Percentiles rank a stretch among this genome's conserved stretches.
phyloP scores from a whole-genome alignment of 257 asterid species.

The Rehmannia glutinosa region DNA sequence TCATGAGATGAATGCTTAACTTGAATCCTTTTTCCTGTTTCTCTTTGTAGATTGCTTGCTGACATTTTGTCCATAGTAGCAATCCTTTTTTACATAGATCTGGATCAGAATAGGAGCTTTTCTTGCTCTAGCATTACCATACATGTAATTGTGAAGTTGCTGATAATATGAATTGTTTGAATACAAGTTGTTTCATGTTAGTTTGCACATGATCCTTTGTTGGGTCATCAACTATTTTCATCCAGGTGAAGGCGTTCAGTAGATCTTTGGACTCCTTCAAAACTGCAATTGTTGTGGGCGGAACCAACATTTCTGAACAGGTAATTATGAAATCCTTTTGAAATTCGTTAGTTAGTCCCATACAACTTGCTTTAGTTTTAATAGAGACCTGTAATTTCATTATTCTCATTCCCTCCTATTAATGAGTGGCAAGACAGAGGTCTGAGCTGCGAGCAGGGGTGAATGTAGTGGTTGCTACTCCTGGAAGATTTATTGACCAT shows the following conservation, averaged over 20 bases:
- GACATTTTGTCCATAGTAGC: not conserved
- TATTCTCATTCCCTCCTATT: slow-evolving; percentile 23
- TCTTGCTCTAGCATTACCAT: not conserved
- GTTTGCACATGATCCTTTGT: slow-evolving; percentile 9
- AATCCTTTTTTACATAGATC: not conserved
- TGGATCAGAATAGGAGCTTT: slow-evolving; percentile 1
- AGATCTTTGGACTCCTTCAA: slow-evolving; percentile 65
- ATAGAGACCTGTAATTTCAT: not conserved
- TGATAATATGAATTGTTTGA: not conserved
- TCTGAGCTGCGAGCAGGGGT: slow-evolving; percentile 81
- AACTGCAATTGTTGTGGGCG: slow-evolving; percentile 90
- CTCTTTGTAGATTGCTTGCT: slow-evolving; percentile 2
- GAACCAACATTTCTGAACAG: slow-evolving; percentile 85
- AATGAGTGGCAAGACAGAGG: slow-evolving; percentile 57
- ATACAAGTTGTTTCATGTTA: slow-evolving; percentile 4
- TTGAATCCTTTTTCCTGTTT: not conserved
- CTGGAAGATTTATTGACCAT: slow-evolving; percentile 90
- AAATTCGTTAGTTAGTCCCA: slow-evolving; percentile 8
- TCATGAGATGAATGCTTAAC: not conserved
- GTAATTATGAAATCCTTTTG: slow-evolving; percentile 23
- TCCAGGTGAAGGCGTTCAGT: slow-evolving; percentile 90
- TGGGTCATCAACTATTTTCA: slow-evolving; percentile 10
- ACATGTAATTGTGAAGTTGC: slow-evolving; percentile 3
- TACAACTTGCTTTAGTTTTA: slow-evolving; percentile 1
- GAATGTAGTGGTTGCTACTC: slow-evolving; percentile 86